Evolutionary conservation across 495 filamentous ascomycete genomes (phyloP), one percentile per base, ranked within the genome.

Genomic region (Aspergillus sclerotioniger): DNA sequence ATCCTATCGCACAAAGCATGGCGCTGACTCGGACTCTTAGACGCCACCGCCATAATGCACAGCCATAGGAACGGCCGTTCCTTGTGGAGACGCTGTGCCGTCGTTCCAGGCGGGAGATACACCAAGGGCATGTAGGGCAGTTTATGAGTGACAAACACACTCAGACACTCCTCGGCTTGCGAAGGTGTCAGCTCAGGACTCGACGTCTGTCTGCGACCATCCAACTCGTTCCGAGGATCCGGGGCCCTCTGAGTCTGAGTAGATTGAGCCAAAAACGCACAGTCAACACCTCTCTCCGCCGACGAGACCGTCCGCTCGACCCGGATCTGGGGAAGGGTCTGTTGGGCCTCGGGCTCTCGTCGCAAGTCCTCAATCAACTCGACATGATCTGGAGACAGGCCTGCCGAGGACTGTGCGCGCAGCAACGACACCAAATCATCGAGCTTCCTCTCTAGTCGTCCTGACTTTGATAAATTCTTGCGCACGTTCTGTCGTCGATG

Each of bases 31-130:
- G 16, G n/a, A 25, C 47, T 50, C 25, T 50, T 50, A 5, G 47
- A n/a, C 13, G 21, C 47, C 7, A 50, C 47, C 10, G 47, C 47
- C 47, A 50, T 50, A 6, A 50, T 31, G 13, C 47, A 50, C 3
- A 50, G 47, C 47, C 47, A 50, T 8, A 32, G 28, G 47, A 50
- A 50, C 3, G 47, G 47, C 3, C 47, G 47, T 16, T 50, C 47
- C n/a, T 16, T 28, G 21, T 32, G 47, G 17, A 50, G 47, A 16
- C 13, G 47, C 25, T 25, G 25, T 6, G 47, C 47, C 47, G 47
- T 50, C 2, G 47, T 50, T 1, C 28, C 15, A 0, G 47, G 16
- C 4, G 47, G 13, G 8, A 50, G n/a, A 15, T 32, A 17, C 4
- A 50, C 15, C 25, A 50, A 32, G 1, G 47, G 47, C 2, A 50